Conservation (phyloP, 192 early-diverging fungal genomes). For the Coemansia javaensis region DNA sequence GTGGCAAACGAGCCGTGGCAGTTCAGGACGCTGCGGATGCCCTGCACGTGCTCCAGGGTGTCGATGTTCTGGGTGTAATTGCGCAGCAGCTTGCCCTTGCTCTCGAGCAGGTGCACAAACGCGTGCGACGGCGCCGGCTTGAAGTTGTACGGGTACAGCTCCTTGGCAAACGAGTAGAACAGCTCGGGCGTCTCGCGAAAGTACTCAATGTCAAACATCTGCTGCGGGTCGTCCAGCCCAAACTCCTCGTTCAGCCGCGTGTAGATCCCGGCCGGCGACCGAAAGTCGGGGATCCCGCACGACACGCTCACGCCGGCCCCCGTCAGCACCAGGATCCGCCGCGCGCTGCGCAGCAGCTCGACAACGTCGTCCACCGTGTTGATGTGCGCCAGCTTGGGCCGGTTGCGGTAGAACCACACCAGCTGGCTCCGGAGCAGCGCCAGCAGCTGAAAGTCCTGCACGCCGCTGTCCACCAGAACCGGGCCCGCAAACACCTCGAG, state of each 20-base stretch:
- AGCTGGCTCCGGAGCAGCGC: conserved; percentile 56
- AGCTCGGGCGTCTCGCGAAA: conserved; percentile 80
- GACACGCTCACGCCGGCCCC: conserved; percentile 84
- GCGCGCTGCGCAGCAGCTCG: conserved; percentile 51
- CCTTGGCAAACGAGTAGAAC: conserved; percentile 94
- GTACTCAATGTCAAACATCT: conserved; percentile 95
- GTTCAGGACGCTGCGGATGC: conserved; percentile 75
- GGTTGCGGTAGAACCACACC: conserved; percentile 53
- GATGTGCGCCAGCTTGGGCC: conserved; percentile 51
- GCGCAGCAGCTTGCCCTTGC: conserved; percentile 70
- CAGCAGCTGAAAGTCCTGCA: conserved; percentile 58
- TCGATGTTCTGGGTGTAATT: conserved; percentile 99
- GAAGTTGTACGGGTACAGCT: conserved; percentile 87
- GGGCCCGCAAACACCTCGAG: conserved; percentile 60
- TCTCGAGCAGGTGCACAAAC: conserved; percentile 87
- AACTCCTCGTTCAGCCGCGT: conserved; percentile 77
- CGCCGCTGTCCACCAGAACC: conserved; percentile 27
- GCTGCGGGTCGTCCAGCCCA: conserved; percentile 86
- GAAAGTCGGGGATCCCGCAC: conserved; percentile 96
- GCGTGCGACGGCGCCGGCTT: conserved; percentile 78
- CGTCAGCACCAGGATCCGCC: conserved; percentile 85
- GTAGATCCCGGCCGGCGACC: conserved; percentile 91
- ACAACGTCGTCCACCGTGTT: conserved; percentile 65
- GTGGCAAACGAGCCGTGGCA: conserved; percentile 98
- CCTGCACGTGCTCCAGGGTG: conserved; percentile 83